These are phyloP conservation scores for Ogataea wickerhamii DNA, from an alignment of 805 yeast species.

Conservation along the genomic window DNA sequence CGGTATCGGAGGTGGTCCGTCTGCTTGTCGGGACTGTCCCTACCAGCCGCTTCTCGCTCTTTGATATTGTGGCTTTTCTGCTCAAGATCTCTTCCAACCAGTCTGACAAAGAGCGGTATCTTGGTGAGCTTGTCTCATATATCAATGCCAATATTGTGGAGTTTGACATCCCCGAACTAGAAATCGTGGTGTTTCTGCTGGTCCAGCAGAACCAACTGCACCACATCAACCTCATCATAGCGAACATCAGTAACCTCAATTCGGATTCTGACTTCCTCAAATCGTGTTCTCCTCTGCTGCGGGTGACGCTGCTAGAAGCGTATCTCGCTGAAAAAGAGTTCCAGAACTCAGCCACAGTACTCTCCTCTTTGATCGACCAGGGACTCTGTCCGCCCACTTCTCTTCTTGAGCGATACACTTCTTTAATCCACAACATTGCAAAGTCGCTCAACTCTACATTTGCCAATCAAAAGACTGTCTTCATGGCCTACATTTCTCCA, in stretches of 20 bases:
- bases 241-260: conserved; percentile 6
- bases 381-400: conserved; percentile 13
- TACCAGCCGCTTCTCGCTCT: conserved; percentile 8
- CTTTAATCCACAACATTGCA: conserved; percentile 14
- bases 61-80: conserved; percentile 9
- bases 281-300: conserved; percentile 8
- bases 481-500: conserved; percentile 23
- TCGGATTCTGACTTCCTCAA: conserved; percentile 2
- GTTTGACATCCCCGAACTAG: conserved; percentile 8
- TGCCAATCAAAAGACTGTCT: conserved; percentile 20
- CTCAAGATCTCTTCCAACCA: not conserved
- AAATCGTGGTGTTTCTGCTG: conserved; percentile 7
- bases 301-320: conserved; percentile 12
- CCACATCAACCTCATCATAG: conserved; percentile 5
- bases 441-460: conserved; percentile 13
- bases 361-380: conserved; percentile 11
- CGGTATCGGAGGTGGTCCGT: conserved; percentile 3
- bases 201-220: conserved; percentile 5
- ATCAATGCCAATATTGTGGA: conserved; percentile 4
- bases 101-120: conserved; percentile 1
- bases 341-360: conserved; percentile 13
- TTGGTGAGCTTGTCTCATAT: conserved; percentile 4
- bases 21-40: not conserved
- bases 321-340: conserved; percentile 17
- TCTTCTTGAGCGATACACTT: conserved; percentile 15